These are phyloP conservation scores for Yarrowia phangngaensis DNA, from an alignment of 805 yeast species.

Conservation along the genomic window DNA sequence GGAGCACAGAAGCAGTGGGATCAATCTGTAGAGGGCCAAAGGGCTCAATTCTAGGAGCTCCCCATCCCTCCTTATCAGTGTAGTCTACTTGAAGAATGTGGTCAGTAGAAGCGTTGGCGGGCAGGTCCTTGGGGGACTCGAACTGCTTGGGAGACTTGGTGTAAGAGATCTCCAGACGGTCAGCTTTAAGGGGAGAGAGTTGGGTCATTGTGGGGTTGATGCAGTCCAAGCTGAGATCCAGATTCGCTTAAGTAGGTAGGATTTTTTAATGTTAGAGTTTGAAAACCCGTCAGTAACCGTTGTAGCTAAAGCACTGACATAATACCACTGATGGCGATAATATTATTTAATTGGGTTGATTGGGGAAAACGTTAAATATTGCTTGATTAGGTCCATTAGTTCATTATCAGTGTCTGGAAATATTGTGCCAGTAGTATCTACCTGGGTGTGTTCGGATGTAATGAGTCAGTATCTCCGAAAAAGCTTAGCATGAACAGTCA, in stretches of 20 bases:
- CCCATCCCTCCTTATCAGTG: slow-evolving; percentile 78
- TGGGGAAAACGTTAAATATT: too few species aligned
- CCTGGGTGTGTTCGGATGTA: too few species aligned
- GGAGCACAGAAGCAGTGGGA: slow-evolving; percentile 88
- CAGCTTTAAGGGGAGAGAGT: slow-evolving; percentile 51
- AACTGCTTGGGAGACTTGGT: slow-evolving; percentile 52
- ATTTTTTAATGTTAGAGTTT: slow-evolving; percentile 13
- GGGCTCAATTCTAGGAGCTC: slow-evolving; percentile 77
- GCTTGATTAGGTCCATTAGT: too few species aligned
- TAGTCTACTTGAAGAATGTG: slow-evolving; percentile 89
- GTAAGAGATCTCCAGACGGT: slow-evolving; percentile 49
- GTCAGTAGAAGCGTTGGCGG: slow-evolving; percentile 68
- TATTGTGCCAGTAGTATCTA: too few species aligned
- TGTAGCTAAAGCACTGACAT: too few species aligned
- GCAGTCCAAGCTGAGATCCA: neutral
- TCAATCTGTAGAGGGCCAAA: slow-evolving; percentile 72
- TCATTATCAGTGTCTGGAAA: too few species aligned
- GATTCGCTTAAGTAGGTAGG: neutral
- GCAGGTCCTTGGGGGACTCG: slow-evolving; percentile 58
- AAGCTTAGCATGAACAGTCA: too few species aligned
- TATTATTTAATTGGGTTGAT: too few species aligned
- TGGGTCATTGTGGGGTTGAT: slow-evolving; percentile 2
- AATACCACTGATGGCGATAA: too few species aligned
- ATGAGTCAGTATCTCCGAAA: too few species aligned
- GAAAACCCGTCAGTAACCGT: slow-evolving; percentile 24